A percentile compares a stretch with the other conserved stretches of the same genome.
Conservation (phyloP, 345 rosid genomes). For the Luvunga scandens region DNA sequence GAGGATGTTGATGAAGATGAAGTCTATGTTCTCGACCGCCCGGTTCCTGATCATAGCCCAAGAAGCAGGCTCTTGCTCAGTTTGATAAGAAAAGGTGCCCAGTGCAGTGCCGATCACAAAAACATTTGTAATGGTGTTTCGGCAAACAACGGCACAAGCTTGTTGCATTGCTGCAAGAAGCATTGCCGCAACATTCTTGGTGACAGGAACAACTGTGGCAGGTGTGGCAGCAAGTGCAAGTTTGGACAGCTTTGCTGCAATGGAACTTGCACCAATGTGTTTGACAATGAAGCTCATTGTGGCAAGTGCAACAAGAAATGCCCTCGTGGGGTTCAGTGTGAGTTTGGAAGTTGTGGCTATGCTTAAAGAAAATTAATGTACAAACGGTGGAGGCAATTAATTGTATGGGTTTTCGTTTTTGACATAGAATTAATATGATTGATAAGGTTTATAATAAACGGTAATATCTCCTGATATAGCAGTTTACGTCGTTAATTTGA, state of each 20-base stretch:
- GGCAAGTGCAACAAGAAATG: constrained; percentile 59
- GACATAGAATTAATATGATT: neutral
- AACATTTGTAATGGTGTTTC: constrained; percentile 56
- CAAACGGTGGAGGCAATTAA: neutral
- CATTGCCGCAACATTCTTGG: constrained; percentile 59
- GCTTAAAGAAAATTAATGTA: constrained; percentile 30
- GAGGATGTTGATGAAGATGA: constrained; percentile 19
- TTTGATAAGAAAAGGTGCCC: constrained; percentile 44
- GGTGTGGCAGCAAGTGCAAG: constrained; percentile 49
- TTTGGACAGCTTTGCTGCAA: constrained; percentile 59
- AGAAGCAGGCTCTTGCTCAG: constrained; percentile 36
- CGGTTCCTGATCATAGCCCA: constrained; percentile 5
- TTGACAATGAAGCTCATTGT: constrained; percentile 37
- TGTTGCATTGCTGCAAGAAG: constrained; percentile 67
- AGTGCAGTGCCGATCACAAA: constrained; percentile 22
- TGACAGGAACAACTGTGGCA: constrained; percentile 61
- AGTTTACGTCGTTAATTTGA: neutral
- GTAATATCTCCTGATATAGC: no score
- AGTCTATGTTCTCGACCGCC: constrained; percentile 39
- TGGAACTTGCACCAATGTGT: constrained; percentile 40
- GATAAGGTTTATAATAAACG: neutral
- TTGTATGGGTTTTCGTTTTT: neutral
- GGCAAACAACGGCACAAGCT: constrained; percentile 57
- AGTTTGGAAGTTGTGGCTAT: constrained; percentile 62
- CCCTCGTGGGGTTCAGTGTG: constrained; percentile 41